Conservation (phyloP, 164 flowering plant genomes). For the Cinnamomum chago region DNA sequence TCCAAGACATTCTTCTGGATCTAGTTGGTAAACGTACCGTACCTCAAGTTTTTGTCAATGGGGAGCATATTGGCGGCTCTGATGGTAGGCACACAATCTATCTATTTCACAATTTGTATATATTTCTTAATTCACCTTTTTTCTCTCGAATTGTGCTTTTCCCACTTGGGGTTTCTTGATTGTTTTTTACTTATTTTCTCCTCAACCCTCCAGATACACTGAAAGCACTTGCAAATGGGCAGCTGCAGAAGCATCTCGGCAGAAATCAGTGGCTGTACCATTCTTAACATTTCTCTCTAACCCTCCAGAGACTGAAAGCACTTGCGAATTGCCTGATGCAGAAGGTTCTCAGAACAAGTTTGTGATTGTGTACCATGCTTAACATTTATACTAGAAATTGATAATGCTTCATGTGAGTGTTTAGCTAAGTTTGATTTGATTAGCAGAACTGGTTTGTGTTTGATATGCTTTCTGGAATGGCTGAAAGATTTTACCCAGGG, state of each 20-base stretch:
- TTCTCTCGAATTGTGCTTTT: neutral
- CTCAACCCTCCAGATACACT: slow-evolving; percentile 50
- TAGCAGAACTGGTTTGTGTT: neutral
- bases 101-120: neutral
- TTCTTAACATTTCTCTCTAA: neutral
- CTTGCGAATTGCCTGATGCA: neutral
- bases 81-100: slow-evolving; percentile 52
- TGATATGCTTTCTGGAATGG: neutral
- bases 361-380: too few relatives aligned
- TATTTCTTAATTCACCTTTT: neutral
- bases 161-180: neutral
- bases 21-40: slow-evolving; percentile 76
- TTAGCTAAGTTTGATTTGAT: neutral
- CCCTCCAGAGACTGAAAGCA: neutral
- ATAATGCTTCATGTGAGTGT: neutral
- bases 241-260: slow-evolving; percentile 61
- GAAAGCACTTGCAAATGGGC: slow-evolving; percentile 51
- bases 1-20: slow-evolving; percentile 80
- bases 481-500: neutral
- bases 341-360: neutral
- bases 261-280: slow-evolving; percentile 19
- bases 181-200: neutral
- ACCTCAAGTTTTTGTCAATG: slow-evolving; percentile 94
- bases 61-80: slow-evolving; percentile 92
- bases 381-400: neutral